Conservation (phyloP, 169 alveolate species). For the Plasmodium inui region DNA sequence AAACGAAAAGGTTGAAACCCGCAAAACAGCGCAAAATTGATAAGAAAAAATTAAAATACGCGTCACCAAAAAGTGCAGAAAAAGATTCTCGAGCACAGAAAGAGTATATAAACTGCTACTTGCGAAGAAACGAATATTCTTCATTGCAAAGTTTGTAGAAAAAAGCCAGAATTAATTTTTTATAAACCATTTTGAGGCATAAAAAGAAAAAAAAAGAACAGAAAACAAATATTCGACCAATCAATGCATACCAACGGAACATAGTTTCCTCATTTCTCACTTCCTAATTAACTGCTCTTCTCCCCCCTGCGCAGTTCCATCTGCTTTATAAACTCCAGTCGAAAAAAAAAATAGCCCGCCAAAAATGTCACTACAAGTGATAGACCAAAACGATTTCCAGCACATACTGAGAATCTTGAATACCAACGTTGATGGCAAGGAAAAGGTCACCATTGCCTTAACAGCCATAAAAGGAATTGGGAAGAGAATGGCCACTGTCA, state of each 20-base stretch:
- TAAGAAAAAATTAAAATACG: neutral
- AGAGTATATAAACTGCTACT: neutral
- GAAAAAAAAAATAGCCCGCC: neutral
- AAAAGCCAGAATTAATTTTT: neutral
- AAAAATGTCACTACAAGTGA: slow-evolving; percentile 84
- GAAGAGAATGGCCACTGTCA: slow-evolving; percentile 96
- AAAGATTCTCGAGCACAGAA: neutral
- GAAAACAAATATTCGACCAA: neutral
- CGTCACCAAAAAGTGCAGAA: neutral
- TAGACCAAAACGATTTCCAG: slow-evolving; percentile 93
- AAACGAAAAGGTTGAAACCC: neutral
- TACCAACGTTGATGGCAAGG: slow-evolving; percentile 99
- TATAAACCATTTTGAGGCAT: neutral
- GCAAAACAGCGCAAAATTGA: neutral
- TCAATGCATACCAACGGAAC: neutral
- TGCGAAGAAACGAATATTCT: neutral
- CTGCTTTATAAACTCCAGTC: neutral
- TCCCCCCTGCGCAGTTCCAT: neutral
- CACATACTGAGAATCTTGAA: slow-evolving; percentile 98
- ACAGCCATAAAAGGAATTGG: slow-evolving; percentile 99
- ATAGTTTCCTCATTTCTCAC: neutral
- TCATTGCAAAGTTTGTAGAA: neutral
- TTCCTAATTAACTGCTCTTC: neutral
- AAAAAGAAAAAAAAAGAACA: too few relatives aligned
- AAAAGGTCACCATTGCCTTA: slow-evolving; percentile 96